A percentile compares a stretch with the other conserved stretches of the same genome.
Conservation (phyloP, 345 rosid genomes). For the Atalantia buxifolia region DNA sequence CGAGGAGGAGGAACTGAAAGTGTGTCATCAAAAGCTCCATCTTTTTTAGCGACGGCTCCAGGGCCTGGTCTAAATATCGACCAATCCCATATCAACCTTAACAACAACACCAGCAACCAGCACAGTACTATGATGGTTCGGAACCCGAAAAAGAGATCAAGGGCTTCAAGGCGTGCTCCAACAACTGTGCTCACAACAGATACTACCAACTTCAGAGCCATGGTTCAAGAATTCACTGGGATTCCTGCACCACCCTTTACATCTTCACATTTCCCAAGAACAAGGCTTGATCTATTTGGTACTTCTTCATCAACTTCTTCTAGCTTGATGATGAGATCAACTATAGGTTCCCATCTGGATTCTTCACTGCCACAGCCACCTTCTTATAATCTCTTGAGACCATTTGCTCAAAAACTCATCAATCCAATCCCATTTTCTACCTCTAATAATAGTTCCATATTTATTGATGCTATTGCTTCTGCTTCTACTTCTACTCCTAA, state of each 20-base stretch:
- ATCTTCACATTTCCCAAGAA: slow-evolving; percentile 52
- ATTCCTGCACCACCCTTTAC: slow-evolving; percentile 88
- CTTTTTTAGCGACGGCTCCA: slow-evolving; percentile 16
- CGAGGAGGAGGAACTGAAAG: slow-evolving; percentile 8
- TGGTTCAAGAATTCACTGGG: slow-evolving; percentile 98
- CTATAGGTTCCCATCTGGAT: slow-evolving; percentile 28
- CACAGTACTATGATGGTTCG: slow-evolving; percentile 21
- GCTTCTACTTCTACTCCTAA: slow-evolving; percentile 26
- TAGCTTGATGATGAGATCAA: slow-evolving; percentile 15
- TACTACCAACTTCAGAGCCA: slow-evolving; percentile 87
- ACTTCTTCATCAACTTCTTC: slow-evolving; percentile 27
- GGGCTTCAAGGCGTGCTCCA: slow-evolving; percentile 93
- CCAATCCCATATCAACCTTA: slow-evolving; percentile 27
- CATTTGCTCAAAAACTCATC: slow-evolving; percentile 16
- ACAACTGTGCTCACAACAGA: slow-evolving; percentile 90
- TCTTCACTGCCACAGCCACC: slow-evolving; percentile 25
- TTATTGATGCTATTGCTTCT: slow-evolving; percentile 28
- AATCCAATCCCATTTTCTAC: slow-evolving; percentile 22
- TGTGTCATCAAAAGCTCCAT: background rate
- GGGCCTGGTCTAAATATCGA: slow-evolving; percentile 20
- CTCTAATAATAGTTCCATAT: slow-evolving; percentile 14
- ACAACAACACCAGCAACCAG: slow-evolving; percentile 14
- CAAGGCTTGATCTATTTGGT: slow-evolving; percentile 72
- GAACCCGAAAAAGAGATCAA: slow-evolving; percentile 80
- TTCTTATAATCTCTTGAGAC: slow-evolving; percentile 23